These are phyloP conservation scores for Penicillium egyptiacum DNA, from an alignment of 495 filamentous ascomycete species.

Conservation along the genomic window DNA sequence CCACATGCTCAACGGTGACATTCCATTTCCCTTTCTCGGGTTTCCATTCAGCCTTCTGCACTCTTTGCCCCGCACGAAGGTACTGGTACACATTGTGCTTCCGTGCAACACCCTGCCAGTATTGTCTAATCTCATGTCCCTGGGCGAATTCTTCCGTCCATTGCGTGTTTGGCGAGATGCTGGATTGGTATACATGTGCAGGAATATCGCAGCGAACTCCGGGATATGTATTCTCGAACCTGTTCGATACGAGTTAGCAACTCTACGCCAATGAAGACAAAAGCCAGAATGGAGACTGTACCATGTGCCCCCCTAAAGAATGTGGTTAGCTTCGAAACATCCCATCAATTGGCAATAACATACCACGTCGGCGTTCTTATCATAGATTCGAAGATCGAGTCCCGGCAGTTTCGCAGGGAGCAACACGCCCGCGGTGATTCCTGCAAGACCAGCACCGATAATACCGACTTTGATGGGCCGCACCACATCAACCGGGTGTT, in stretches of 20 bases:
- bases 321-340: neutral
- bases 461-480: slow-evolving; percentile 51
- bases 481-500: slow-evolving; percentile 43
- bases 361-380: slow-evolving; percentile 57
- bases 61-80: slow-evolving; percentile 48
- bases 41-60: slow-evolving; percentile 57
- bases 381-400: slow-evolving; percentile 53
- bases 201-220: slow-evolving; percentile 67
- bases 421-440: slow-evolving; percentile 50
- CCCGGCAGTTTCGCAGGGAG: slow-evolving; percentile 52
- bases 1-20: slow-evolving; percentile 41
- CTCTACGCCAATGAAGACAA: neutral
- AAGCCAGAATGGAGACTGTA: slow-evolving; percentile 10
- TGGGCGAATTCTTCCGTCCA: slow-evolving; percentile 67
- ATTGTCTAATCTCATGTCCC: slow-evolving; percentile 63
- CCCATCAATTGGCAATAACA: slow-evolving; percentile 9
- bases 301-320: slow-evolving; percentile 52
- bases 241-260: slow-evolving; percentile 1
- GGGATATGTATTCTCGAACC: slow-evolving; percentile 59
- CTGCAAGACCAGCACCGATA: slow-evolving; percentile 53
- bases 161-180: slow-evolving; percentile 62
- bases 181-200: slow-evolving; percentile 67
- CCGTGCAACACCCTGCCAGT: slow-evolving; percentile 58
- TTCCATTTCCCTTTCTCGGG: slow-evolving; percentile 52
- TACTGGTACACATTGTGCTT: slow-evolving; percentile 64